phyloP scores from a whole-genome alignment of 2,329 filamentous ascomycete genomes.

The Clarireedia sp. region DNA sequence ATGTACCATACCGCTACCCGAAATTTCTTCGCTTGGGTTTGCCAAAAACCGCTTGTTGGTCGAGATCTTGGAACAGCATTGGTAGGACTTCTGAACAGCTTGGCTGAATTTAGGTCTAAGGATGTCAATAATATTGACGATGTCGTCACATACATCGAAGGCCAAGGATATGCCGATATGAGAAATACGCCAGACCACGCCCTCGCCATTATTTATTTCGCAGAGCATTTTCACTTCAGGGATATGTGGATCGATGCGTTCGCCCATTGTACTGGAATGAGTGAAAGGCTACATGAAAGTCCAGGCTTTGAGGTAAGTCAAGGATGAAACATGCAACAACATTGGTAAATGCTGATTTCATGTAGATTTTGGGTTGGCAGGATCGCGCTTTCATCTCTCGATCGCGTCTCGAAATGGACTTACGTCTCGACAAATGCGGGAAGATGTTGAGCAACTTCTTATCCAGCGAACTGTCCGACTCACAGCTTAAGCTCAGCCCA shows the following conservation, averaged over 20 bases:
- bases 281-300: slow-evolving; percentile 47
- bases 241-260: slow-evolving; percentile 68
- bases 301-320: slow-evolving; percentile 53
- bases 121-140: slow-evolving; percentile 51
- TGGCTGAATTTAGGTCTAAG: slow-evolving; percentile 51
- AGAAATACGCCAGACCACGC: slow-evolving; percentile 59
- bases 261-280: slow-evolving; percentile 73
- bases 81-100: slow-evolving; percentile 54
- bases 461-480: slow-evolving; percentile 59
- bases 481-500: slow-evolving; percentile 54
- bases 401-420: slow-evolving; percentile 57
- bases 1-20: slow-evolving; percentile 60
- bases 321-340: neutral
- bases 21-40: slow-evolving; percentile 69
- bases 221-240: slow-evolving; percentile 55
- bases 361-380: slow-evolving; percentile 40
- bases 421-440: slow-evolving; percentile 50
- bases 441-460: slow-evolving; percentile 58
- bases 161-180: slow-evolving; percentile 63
- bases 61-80: slow-evolving; percentile 56
- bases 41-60: slow-evolving; percentile 59
- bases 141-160: slow-evolving; percentile 57
- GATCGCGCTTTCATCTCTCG: slow-evolving; percentile 59
- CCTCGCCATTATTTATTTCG: slow-evolving; percentile 57
- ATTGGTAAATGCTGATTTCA: neutral